Percentiles rank a stretch among this genome's conserved stretches.
phyloP scores from a whole-genome alignment of 2,329 filamentous ascomycete species.

The Sclerotinia subarctica region DNA sequence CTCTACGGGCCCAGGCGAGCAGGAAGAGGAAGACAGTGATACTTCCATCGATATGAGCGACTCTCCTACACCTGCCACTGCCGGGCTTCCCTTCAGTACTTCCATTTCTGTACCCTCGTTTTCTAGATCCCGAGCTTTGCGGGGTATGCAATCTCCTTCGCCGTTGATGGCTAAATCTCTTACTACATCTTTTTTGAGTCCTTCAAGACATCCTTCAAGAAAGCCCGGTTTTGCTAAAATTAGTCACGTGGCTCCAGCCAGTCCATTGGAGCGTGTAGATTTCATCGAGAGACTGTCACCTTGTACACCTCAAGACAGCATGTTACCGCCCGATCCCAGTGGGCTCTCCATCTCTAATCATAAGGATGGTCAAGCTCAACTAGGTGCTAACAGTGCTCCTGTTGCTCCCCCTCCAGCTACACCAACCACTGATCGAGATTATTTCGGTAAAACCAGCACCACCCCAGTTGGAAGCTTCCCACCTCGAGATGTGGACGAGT shows the following conservation, averaged over 20 bases:
- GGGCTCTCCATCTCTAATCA: conserved; percentile 75
- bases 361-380: conserved; percentile 36
- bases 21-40: conserved; percentile 35
- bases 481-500: conserved; percentile 72
- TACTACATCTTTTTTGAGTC: conserved; percentile 35
- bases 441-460: conserved; percentile 58
- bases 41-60: conserved; percentile 35
- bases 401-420: conserved; percentile 69
- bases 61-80: conserved; percentile 38
- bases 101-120: conserved; percentile 43
- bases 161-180: conserved; percentile 34
- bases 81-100: conserved; percentile 38
- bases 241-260: conserved; percentile 53
- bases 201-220: conserved; percentile 37
- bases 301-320: conserved; percentile 73
- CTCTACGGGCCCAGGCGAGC: conserved; percentile 33
- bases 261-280: conserved; percentile 56
- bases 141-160: conserved; percentile 33
- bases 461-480: conserved; percentile 67
- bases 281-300: conserved; percentile 55
- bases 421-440: conserved; percentile 62
- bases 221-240: conserved; percentile 52
- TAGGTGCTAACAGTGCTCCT: conserved; percentile 41
- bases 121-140: conserved; percentile 39
- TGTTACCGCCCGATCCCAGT: conserved; percentile 76